Base-by-base conservation (phyloP, 345 rosid species). In the Hirschfeldia incana region DNA sequence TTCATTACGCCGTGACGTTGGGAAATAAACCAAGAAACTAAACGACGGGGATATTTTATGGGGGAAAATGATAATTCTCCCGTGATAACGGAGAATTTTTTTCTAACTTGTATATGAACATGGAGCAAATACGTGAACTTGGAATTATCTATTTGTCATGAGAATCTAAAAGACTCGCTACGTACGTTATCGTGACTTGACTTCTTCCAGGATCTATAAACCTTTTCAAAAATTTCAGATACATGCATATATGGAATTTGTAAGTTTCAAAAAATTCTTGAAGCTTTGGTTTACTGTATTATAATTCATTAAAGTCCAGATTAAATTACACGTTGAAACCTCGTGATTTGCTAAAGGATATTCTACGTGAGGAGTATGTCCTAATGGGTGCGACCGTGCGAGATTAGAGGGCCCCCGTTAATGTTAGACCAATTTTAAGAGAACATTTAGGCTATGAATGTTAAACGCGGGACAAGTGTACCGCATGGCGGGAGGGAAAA, bases 171-270 rank as follows among this genome's bases (percentile, higher is more conserved):
- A 39, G 46, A 39, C 46, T 39, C 11, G 10, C 3, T 39, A 39
- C 46, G 46, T 39, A 39, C 46, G 46, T 39, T 9, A 11, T 39
- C 28, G 33, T 68, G 79, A 67, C 79, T 58, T 67, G 73, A 59
- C 79, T 76, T 76, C 15, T 68, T 29, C 21, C 8, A 21, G 16
- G 44, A 57, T 29, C 39, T 15, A 57, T 39, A 28, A 58, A 58
- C 13, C 32, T 58, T 58, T 13, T 4, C 21, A 21, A 21, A 21
- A 21, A 21, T 21, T 21, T 34, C 37, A 34, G 37, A 34, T 8
- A 8, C 12, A 39, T 8, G 1, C 12, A 39, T 39, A 0, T 39
- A 39, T 39, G 46, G 46, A 39, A 39, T 39, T 39, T 39, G 12
- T 8, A 39, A 8, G 10, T 39, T 39, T 39, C 46, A 34, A 34